phyloP scores from a whole-genome alignment of 2,329 filamentous ascomycete genomes.

The Fusarium sp. region DNA sequence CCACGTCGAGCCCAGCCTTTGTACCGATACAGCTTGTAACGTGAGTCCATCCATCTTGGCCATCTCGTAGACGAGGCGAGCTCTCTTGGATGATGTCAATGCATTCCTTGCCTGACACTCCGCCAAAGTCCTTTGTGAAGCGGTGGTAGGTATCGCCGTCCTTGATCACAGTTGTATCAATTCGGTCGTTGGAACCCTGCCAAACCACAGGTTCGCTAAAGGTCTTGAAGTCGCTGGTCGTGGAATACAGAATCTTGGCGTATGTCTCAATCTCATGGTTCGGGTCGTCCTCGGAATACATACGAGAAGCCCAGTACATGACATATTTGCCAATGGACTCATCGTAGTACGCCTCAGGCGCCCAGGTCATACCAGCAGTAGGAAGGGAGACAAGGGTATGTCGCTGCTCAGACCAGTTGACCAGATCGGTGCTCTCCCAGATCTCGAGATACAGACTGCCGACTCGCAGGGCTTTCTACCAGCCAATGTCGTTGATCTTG shows the following conservation, averaged over 20 bases:
- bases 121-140: slow-evolving; percentile 12
- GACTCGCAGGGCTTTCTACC: background rate
- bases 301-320: slow-evolving; percentile 60
- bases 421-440: slow-evolving; percentile 64
- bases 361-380: slow-evolving; percentile 66
- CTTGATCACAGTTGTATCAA: slow-evolving; percentile 17
- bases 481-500: slow-evolving; percentile 6
- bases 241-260: background rate
- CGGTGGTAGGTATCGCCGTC: background rate
- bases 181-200: slow-evolving; percentile 1
- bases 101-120: background rate
- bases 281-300: slow-evolving; percentile 52
- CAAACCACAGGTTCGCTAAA: slow-evolving; percentile 9
- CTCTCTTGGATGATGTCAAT: slow-evolving; percentile 7
- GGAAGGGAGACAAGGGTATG: slow-evolving; percentile 61
- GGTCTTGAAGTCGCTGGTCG: slow-evolving; percentile 2
- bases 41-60: background rate
- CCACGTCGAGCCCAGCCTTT: slow-evolving; percentile 5
- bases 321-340: slow-evolving; percentile 56
- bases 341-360: slow-evolving; percentile 64
- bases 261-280: slow-evolving; percentile 1
- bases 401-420: slow-evolving; percentile 63
- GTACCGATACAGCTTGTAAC: slow-evolving; percentile 14
- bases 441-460: slow-evolving; percentile 56
- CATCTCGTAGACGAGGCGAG: background rate